Conservation (phyloP, 164 flowering plant genomes). For the Vitis vinifera region ASM3070453v1 NC_081823.1:6258501-6259000, state of each 20-base stretch:
- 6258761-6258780: conserved; percentile 21
- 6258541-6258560: conserved; percentile 69
- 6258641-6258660: conserved; percentile 24
- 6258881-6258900: conserved; percentile 88
- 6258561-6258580: conserved; percentile 63
- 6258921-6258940: not conserved
- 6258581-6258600: conserved; percentile 82
- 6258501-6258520: conserved; percentile 88
- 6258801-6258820: conserved; percentile 31
- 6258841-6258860: conserved; percentile 56
- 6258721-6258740: conserved; percentile 30
- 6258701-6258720: conserved; percentile 22
- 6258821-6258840: conserved; percentile 50
- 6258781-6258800: conserved; percentile 20
- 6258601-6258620: conserved; percentile 55
- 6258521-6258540: conserved; percentile 60
- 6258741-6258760: conserved; percentile 58
- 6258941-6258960: not conserved
- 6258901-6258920: conserved; percentile 5
- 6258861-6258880: conserved; percentile 65
- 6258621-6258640: conserved; percentile 28
- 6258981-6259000: not conserved
- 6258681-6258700: conserved; percentile 31
- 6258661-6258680: conserved; percentile 25
- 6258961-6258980: not conserved